Conservation (phyloP, 148 eudicot genomes). For the Rheum nobile region DNA sequence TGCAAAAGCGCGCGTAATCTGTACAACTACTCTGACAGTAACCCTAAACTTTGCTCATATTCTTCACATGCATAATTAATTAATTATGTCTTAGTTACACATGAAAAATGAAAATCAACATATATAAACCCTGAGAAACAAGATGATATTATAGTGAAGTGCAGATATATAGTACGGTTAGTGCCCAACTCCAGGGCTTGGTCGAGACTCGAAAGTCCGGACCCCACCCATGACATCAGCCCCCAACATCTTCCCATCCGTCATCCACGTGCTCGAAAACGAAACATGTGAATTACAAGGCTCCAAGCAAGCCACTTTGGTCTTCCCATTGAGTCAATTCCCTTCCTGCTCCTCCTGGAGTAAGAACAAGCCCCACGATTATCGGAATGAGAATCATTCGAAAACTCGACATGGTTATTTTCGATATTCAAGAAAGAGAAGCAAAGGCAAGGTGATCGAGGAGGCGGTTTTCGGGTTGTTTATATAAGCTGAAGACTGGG, state of each 20-base stretch:
- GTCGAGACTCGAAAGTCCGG: constrained; percentile 15
- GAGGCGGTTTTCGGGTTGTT: too few species aligned
- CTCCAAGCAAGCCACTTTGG: background rate
- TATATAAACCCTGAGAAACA: too few species aligned
- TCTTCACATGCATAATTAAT: too few species aligned
- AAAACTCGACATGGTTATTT: background rate
- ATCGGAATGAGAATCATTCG: background rate
- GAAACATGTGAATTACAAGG: background rate
- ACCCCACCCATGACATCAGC: background rate
- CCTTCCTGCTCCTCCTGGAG: background rate
- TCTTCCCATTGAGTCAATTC: background rate
- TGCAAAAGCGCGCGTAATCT: too few species aligned
- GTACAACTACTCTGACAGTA: too few species aligned
- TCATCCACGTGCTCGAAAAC: background rate
- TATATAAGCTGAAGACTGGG: too few species aligned
- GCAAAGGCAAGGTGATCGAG: background rate
- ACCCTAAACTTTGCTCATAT: too few species aligned
- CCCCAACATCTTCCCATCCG: background rate
- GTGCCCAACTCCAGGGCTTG: constrained; percentile 24
- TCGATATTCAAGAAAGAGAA: background rate
- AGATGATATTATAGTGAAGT: background rate
- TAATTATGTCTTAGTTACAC: background rate
- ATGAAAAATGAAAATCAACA: too few species aligned
- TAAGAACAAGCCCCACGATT: background rate
- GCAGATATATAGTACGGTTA: too few species aligned